These are phyloP conservation scores for Suhomyces sp. DNA, from an alignment of 805 yeast genomes.

Conservation along the genomic window DNA sequence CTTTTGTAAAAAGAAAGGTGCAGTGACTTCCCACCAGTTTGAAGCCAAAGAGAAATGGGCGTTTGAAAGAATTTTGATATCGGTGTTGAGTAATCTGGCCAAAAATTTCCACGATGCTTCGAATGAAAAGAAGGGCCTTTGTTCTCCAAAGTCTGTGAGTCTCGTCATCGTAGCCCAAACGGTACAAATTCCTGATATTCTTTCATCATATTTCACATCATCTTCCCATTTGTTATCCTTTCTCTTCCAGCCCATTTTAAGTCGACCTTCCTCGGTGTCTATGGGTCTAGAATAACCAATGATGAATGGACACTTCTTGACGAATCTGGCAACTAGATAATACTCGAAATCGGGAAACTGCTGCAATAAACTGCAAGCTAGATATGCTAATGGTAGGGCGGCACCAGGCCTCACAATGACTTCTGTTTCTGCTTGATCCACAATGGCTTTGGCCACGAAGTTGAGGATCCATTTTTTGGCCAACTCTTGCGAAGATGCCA, in stretches of 20 bases:
- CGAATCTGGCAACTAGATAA: constrained; percentile 70
- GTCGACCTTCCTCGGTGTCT: constrained; percentile 78
- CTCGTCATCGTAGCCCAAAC: constrained; percentile 76
- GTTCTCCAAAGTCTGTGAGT: constrained; percentile 9
- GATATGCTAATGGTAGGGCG: constrained; percentile 73
- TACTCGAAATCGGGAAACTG: constrained; percentile 50
- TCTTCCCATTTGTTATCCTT: constrained; percentile 54
- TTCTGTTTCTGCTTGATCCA: constrained; percentile 91
- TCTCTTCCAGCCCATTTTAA: constrained; percentile 85
- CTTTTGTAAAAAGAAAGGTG: constrained; percentile 47
- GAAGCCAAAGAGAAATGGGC: constrained; percentile 70
- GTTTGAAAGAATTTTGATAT: constrained; percentile 49
- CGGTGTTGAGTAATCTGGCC: constrained; percentile 67
- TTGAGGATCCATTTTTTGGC: constrained; percentile 75
- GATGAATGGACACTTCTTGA: constrained; percentile 86
- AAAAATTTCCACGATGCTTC: constrained; percentile 60
- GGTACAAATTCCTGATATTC: constrained; percentile 82
- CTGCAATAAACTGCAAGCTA: constrained; percentile 54
- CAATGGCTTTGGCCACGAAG: constrained; percentile 78
- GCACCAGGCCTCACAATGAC: constrained; percentile 74
- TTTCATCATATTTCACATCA: constrained; percentile 71
- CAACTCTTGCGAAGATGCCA: constrained; percentile 46
- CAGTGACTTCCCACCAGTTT: constrained; percentile 92
- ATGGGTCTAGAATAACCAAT: constrained; percentile 77
- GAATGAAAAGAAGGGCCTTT: constrained; percentile 33